Base-by-base conservation (phyloP, 1,139 yeast species). In the Pneumocystis canis region DNA sequence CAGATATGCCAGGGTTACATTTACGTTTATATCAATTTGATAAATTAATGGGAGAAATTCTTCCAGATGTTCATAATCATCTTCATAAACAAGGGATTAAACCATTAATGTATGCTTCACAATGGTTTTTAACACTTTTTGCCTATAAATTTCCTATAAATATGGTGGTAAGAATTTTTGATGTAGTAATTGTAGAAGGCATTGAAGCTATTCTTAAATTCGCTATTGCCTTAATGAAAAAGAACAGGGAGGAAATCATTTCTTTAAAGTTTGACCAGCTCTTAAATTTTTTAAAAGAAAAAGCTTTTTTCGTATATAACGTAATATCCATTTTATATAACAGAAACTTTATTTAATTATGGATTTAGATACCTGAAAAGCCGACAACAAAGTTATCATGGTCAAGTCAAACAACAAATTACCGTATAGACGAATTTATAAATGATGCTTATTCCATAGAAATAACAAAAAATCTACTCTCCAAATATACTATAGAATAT, bases 1-100 rank as follows among this genome's bases (percentile, higher is more conserved):
- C 95, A 0, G 95, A 87, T 54, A 92, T 92, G 97, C 92, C 94
- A 14, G 97, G 97, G 0, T 78, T 92, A 69, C 94, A 89, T 75
- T 73, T 89, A 64, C 80, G 84, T 71, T 77, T 92, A 64, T 89
- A 92, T 71, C 96, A 92, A 72, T 89, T 89, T 74, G 98, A 92
- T 72, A 78, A 96, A 63, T 74, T 89, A 60, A 72, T 90, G 61
- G 96, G 89, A 71, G 85, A 81, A 64, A 74, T 78, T 54, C 75
- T 82, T 30, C 96, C 95, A 0, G 78, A 78, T 5, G 78, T 92
- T 61, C 83, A 84, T 72, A 80, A 82, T 63, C 97, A 92, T 75
- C 76, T 92, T 70, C 79, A 81, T 32, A 83, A 88, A 67, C 92
- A 89, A 72, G 97, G 97, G 3, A 84, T 92, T 30, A 82, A 85